Evolutionary conservation across 176 grass and related monocot species (phyloP).

Genomic region (Carex scoparia): DNA sequence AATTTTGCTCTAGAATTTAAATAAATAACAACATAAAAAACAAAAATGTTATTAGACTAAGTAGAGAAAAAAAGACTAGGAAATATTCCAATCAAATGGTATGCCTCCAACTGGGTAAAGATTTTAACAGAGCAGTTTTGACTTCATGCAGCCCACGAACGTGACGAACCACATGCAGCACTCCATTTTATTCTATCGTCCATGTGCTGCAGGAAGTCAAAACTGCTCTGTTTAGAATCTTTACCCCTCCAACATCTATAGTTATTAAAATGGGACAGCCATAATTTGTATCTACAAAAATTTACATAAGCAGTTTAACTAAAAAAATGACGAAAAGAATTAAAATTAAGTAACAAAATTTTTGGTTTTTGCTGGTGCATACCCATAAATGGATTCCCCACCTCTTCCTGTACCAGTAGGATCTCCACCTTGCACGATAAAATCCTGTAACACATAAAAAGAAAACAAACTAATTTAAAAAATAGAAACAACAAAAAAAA

Average conservation of each 20-base stretch:
- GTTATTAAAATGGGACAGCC: no score
- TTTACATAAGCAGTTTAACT: background rate
- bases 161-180: no score
- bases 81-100: no score
- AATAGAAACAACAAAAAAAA: background rate
- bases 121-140: no score
- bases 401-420: slow-evolving; percentile 93
- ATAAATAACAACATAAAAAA: background rate
- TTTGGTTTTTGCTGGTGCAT: background rate
- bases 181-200: no score
- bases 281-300: no score
- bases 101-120: no score
- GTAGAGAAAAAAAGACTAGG: background rate
- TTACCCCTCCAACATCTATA: no score
- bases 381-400: slow-evolving; percentile 97
- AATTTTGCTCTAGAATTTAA: slow-evolving; percentile 57
- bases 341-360: background rate
- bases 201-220: no score
- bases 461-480: background rate
- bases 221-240: no score
- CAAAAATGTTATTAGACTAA: slow-evolving; percentile 1
- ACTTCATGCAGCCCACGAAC: no score
- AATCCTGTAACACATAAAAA: slow-evolving; percentile 49
- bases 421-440: slow-evolving; percentile 97
- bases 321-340: background rate